Percentiles rank a stretch among this genome's conserved stretches.
Evolutionary conservation across 2,329 filamentous ascomycete species (phyloP).

Genomic region (Xylaria sp.): DNA sequence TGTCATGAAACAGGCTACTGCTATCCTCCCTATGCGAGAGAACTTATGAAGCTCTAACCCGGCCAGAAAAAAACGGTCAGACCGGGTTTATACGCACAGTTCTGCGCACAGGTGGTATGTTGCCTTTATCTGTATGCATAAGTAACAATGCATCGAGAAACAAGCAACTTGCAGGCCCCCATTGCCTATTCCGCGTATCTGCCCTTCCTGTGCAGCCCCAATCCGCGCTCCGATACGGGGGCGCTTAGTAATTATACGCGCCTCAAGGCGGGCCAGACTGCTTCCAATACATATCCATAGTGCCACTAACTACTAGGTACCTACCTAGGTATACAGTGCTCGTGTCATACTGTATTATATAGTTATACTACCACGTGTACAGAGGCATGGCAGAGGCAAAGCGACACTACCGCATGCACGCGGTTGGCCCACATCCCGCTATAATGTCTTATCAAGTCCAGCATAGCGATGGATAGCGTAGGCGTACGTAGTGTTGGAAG

Average conservation of each 20-base stretch:
- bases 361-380: not conserved
- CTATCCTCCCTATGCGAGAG: not conserved
- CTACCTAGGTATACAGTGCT: slow-evolving; percentile 4
- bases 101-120: not conserved
- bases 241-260: slow-evolving; percentile 13
- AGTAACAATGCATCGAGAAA: too few species aligned
- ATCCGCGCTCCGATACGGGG: not conserved
- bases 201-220: not conserved
- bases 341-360: not conserved
- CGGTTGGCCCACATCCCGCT: slow-evolving; percentile 1
- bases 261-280: not conserved
- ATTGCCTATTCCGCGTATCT: not conserved
- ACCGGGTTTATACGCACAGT: not conserved
- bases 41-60: not conserved
- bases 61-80: slow-evolving; percentile 2
- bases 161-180: not conserved
- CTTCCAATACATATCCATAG: too few species aligned
- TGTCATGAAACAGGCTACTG: slow-evolving; percentile 31
- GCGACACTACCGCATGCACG: not conserved
- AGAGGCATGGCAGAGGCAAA: not conserved
- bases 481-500: slow-evolving; percentile 6
- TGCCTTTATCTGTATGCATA: not conserved
- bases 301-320: not conserved
- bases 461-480: slow-evolving; percentile 8
- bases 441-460: slow-evolving; percentile 18